Evolutionary conservation across 2,329 filamentous ascomycete species (phyloP).

Genomic region (Cercospora sp.): DNA sequence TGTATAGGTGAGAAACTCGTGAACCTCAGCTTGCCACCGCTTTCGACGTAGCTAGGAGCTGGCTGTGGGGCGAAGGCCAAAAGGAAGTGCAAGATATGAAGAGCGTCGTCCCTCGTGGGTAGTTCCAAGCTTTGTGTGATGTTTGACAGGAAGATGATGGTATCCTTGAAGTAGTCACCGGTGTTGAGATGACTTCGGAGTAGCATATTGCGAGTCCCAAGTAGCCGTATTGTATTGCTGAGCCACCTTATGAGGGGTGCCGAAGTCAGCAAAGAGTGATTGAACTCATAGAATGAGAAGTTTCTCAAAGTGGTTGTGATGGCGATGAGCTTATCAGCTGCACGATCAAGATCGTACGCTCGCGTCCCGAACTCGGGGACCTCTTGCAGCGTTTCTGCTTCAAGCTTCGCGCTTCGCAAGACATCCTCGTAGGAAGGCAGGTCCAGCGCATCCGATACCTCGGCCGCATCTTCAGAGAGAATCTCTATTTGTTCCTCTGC

Average conservation of each 20-base stretch:
- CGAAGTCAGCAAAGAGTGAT: constrained; percentile 73
- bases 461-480: constrained; percentile 78
- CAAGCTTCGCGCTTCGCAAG: constrained; percentile 71
- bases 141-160: constrained; percentile 86
- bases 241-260: constrained; percentile 79
- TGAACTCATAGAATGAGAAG: constrained; percentile 79
- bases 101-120: constrained; percentile 80
- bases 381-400: constrained; percentile 71
- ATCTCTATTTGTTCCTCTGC: constrained; percentile 84
- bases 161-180: constrained; percentile 95
- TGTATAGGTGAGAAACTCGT: constrained; percentile 74
- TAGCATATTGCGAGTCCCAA: constrained; percentile 86
- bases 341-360: constrained; percentile 79
- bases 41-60: constrained; percentile 55
- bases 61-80: constrained; percentile 85
- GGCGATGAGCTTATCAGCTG: constrained; percentile 83
- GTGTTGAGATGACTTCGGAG: constrained; percentile 80
- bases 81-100: constrained; percentile 83
- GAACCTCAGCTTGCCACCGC: constrained; percentile 63
- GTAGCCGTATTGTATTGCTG: constrained; percentile 76
- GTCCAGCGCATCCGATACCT: constrained; percentile 83
- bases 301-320: constrained; percentile 92
- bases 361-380: constrained; percentile 71
- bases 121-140: constrained; percentile 74
- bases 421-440: constrained; percentile 86